Percentiles rank a stretch among this genome's conserved stretches.
Conservation (phyloP, 2,329 filamentous ascomycete genomes). For the Stemphylium vesicarium region DNA sequence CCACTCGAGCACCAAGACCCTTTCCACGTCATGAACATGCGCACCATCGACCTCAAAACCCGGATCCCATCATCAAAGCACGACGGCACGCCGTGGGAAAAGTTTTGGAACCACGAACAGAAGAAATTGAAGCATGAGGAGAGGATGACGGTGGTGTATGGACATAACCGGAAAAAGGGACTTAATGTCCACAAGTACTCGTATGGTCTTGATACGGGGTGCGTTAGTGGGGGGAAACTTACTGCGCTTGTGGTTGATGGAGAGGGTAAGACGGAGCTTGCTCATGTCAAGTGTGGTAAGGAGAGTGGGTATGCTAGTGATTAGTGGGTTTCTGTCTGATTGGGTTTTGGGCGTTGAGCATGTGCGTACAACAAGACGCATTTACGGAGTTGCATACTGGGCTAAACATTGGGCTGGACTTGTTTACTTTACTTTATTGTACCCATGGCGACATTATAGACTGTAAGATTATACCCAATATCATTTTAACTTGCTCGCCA, state of each 20-base stretch:
- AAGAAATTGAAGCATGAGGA: constrained; percentile 40
- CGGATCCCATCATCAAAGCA: constrained; percentile 61
- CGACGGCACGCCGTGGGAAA: constrained; percentile 70
- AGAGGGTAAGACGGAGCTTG: constrained; percentile 41
- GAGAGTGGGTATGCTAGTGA: constrained; percentile 27
- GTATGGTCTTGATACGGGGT: constrained; percentile 85
- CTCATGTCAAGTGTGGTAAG: constrained; percentile 51
- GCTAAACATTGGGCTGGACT: no score
- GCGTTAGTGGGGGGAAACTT: constrained; percentile 75
- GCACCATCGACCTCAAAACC: constrained; percentile 71
- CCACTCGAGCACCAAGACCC: constrained; percentile 75
- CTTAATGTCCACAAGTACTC: constrained; percentile 72
- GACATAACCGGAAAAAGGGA: constrained; percentile 77
- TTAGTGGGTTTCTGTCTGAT: background rate
- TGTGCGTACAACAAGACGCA: background rate
- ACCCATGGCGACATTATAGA: no score
- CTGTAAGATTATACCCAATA: no score
- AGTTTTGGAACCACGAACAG: constrained; percentile 59
- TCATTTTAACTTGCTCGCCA: no score
- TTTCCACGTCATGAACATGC: constrained; percentile 89
- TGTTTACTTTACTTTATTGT: no score
- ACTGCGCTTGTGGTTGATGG: constrained; percentile 78
- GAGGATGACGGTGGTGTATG: constrained; percentile 69
- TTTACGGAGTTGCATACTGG: background rate
- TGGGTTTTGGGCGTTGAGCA: no score